Base-by-base conservation (phyloP, 2,329 filamentous ascomycete genomes). In the Tetracladium maxilliforme region DNA sequence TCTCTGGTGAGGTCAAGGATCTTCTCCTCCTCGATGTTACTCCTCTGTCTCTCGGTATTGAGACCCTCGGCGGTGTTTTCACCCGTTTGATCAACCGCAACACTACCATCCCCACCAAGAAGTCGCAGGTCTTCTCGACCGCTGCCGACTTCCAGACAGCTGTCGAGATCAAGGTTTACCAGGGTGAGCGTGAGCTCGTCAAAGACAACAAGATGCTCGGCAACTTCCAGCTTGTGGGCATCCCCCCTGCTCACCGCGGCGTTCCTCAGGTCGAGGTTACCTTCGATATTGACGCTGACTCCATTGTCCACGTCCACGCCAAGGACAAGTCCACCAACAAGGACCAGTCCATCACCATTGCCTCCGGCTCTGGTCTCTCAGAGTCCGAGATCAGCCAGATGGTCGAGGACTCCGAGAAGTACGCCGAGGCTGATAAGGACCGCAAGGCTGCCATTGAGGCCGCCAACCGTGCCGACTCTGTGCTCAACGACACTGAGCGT, bases 281-380 rank as follows among this genome's bases (percentile, higher is more conserved):
- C 47, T 95, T 95, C 59, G 87, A 95, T 58, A 94, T 95, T 52
- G 87, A 95, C 44, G 87, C 87, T 46, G 84, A 95, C 57, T 92
- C 84, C 11, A 94, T 95, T 43, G 84, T 95, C 43, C 86, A 94
- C 65, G 87, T 95, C 36, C 80, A 90, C 55, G 87, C 87, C 56
- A 93, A 92, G 70, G 87, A 95, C 64, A 94, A 95, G 78, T 87
- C 84, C 43, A 95, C 86, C 61, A 82, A 83, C 75, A 95, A 94
- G 76, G 87, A 95, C 52, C 87, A 98, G 69, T 94, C 86, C 34
- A 95, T 98, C 62, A 95, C 87, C 52, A 93, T 98, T 53, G 86
- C 87, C 29, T 94, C 86, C 31, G 90, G 87, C 54, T 95, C 87
- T 37, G 87, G 90, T 72, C 79, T 95, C 30, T 93, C 83, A 23